Percentiles rank a stretch among this genome's conserved stretches.
Conservation (phyloP, 2,329 filamentous ascomycete species). For the Verticillium dahliae region DNA sequence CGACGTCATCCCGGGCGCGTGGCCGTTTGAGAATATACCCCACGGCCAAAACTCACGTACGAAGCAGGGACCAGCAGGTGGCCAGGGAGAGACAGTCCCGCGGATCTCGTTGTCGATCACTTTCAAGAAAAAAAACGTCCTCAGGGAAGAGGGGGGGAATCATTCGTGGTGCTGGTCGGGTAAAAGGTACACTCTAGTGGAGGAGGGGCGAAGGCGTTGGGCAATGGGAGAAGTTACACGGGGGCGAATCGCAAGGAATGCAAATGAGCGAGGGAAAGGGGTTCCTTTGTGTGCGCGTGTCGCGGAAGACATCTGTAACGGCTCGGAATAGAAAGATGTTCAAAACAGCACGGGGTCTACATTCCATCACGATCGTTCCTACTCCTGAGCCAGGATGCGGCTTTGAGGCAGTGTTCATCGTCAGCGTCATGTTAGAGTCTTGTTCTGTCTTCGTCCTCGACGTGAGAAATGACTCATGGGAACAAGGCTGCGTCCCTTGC, state of each 20-base stretch:
- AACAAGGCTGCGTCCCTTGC: not conserved
- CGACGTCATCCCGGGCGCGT: slow-evolving; percentile 1
- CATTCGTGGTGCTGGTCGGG: not conserved
- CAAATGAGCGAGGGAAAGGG: not conserved
- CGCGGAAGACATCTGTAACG: not conserved
- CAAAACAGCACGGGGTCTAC: not conserved
- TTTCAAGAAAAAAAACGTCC: not conserved
- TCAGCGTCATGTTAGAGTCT: not conserved
- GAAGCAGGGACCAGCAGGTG: not conserved
- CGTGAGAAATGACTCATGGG: not conserved
- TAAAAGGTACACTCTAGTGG: not conserved
- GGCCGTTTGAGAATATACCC: not conserved
- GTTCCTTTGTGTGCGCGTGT: not conserved
- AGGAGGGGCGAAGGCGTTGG: not conserved
- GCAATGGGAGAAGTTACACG: not conserved
- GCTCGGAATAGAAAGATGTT: not conserved
- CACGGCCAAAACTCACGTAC: not conserved
- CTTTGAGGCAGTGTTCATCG: not conserved
- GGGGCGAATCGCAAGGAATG: not conserved
- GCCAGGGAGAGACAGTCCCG: not conserved
- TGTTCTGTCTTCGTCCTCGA: not conserved
- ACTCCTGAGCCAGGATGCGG: not conserved
- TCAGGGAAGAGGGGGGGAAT: not conserved
- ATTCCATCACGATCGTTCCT: not conserved
- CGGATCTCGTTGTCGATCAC: not conserved